Conservation (phyloP, 2,329 filamentous ascomycete genomes). For the Fusarium illudens region DNA sequence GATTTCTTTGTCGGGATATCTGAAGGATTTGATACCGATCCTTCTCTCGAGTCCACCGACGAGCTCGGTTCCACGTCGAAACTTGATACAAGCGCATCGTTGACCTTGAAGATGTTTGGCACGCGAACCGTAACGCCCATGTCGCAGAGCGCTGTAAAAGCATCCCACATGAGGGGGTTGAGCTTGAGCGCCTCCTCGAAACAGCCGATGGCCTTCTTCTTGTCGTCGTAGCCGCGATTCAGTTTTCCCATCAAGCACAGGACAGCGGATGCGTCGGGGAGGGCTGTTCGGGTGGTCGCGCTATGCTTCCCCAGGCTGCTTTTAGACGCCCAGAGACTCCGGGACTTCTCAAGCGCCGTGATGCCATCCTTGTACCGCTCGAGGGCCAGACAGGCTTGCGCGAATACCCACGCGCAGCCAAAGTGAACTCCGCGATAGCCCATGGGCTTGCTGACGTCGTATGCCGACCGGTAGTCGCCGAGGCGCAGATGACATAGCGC, state of each 20-base stretch:
- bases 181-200: constrained; percentile 89
- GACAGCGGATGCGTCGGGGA: constrained; percentile 86
- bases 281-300: constrained; percentile 74
- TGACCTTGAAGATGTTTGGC: constrained; percentile 85
- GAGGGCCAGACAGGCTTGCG: constrained; percentile 83
- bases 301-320: constrained; percentile 85
- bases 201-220: constrained; percentile 82
- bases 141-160: constrained; percentile 88
- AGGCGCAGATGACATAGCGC: constrained; percentile 85
- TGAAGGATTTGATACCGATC: constrained; percentile 43
- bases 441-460: constrained; percentile 78
- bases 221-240: constrained; percentile 82
- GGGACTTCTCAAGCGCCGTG: constrained; percentile 82
- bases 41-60: constrained; percentile 49
- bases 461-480: constrained; percentile 84
- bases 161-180: constrained; percentile 99
- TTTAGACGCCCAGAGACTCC: constrained; percentile 76
- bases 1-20: constrained; percentile 56
- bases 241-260: constrained; percentile 87
- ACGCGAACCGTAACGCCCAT: constrained; percentile 83
- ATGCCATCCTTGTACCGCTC: constrained; percentile 84
- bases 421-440: constrained; percentile 78
- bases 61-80: constrained; percentile 51
- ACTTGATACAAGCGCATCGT: constrained; percentile 59
- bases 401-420: constrained; percentile 91